Base-by-base conservation (phyloP, 2,329 filamentous ascomycete species). In the Tympanopsis confertula region DNA sequence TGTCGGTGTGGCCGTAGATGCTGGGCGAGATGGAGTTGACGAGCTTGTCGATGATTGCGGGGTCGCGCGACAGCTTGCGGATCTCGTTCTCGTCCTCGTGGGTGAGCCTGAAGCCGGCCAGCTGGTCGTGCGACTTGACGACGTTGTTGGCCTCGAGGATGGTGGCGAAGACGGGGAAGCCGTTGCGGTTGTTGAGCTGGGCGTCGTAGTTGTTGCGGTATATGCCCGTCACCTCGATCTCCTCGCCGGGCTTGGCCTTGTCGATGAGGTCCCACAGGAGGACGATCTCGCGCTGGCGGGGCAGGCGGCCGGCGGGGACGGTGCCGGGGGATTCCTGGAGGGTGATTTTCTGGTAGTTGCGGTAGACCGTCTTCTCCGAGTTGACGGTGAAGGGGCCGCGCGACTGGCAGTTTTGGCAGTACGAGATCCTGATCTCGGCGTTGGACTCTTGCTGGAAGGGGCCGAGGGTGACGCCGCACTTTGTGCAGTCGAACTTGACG, bases 131-230 rank as follows among this genome's bases (percentile, higher is more conserved):
- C 1, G 77, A 76, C 52, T 82, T 82, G 48, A 81, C 70, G 7
- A 82, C 69, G 22, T 26, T 26, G 22, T 26, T 26, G 22, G 22
- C 22, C 22, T 26, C 22, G 22, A 26, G 22, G 7, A 47, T 77
- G 0, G 78, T 82, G 4, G 78, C 77, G 50, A 82, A 82, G 17
- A 82, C 78, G 0, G 78, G 78, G 55, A 82, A 81, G 13, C 78
- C 78, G 50, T 82, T 82, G 58, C 79, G 80, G 58, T 80, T 81
- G 57, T 82, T 82, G 28, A 82, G 63, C 41, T 76, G 71, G 2
- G 78, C 75, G 50, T 81, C 76, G 48, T 81, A 82, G 56, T 78
- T 82, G 60, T 82, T 82, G 44, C 77, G 71, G 54, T 82, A 82
- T 45, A 82, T 72, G 44, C 78, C 78, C 12, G 75, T 82, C 14